Evolutionary conservation across 768 basidiomycete genomes (phyloP).

Genomic region (Holtermanniella nyarrowii): DNA sequence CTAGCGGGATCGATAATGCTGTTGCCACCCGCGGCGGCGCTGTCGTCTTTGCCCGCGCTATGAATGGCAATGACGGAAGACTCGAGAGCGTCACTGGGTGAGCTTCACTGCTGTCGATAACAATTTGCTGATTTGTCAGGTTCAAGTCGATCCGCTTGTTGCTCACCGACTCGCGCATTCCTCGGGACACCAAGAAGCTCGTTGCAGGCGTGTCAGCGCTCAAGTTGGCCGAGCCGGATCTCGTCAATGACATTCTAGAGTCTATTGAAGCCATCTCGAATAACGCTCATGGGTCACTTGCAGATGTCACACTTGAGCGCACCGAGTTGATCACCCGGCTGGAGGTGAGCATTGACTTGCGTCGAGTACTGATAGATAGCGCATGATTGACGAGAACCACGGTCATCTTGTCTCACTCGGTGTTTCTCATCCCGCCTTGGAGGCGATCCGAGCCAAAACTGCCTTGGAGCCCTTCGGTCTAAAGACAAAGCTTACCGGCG

Average conservation of each 20-base stretch:
- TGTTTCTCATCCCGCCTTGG: slow-evolving; percentile 82
- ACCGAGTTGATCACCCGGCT: slow-evolving; percentile 55
- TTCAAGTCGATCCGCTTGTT: slow-evolving; percentile 86
- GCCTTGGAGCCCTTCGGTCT: slow-evolving; percentile 55
- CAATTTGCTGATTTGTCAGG: slow-evolving; percentile 44
- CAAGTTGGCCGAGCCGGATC: slow-evolving; percentile 58
- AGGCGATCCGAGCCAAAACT: slow-evolving; percentile 66
- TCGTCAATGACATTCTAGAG: slow-evolving; percentile 63
- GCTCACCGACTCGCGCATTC: slow-evolving; percentile 83
- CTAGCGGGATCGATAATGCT: slow-evolving; percentile 94
- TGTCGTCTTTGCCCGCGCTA: slow-evolving; percentile 72
- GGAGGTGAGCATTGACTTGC: slow-evolving; percentile 45
- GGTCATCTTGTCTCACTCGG: slow-evolving; percentile 67
- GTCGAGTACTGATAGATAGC: slow-evolving; percentile 43
- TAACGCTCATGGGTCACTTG: slow-evolving; percentile 63
- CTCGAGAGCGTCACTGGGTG: slow-evolving; percentile 81
- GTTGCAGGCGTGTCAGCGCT: slow-evolving; percentile 72
- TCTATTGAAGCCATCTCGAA: slow-evolving; percentile 78
- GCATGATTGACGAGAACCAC: slow-evolving; percentile 82
- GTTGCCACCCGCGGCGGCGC: slow-evolving; percentile 88
- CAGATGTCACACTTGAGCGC: slow-evolving; percentile 62
- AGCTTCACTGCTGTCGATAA: slow-evolving; percentile 29
- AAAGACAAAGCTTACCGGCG: slow-evolving; percentile 80
- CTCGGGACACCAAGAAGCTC: slow-evolving; percentile 85
- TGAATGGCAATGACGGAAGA: slow-evolving; percentile 62